phyloP scores from a whole-genome alignment of 2,329 filamentous ascomycete genomes.

The Fonsecaea nubica region DNA sequence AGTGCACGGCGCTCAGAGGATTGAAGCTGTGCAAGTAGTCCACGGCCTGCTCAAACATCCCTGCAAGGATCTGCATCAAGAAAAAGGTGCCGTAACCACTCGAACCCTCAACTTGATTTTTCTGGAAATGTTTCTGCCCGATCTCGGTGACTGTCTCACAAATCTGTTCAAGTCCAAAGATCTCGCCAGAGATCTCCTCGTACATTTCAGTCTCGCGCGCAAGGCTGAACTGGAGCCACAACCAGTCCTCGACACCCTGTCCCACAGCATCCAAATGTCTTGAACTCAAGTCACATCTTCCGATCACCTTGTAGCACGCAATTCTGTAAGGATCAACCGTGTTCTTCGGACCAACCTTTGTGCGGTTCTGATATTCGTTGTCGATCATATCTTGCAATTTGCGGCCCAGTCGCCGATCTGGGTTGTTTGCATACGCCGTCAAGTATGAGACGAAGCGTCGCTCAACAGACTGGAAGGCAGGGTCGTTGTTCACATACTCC shows the following conservation, averaged over 20 bases:
- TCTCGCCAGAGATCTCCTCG: conserved; percentile 67
- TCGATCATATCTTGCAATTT: conserved; percentile 86
- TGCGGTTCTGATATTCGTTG: conserved; percentile 85
- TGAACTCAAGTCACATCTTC: conserved; percentile 69
- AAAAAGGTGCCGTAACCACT: conserved; percentile 90
- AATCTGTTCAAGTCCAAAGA: conserved; percentile 70
- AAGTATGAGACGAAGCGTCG: conserved; percentile 89
- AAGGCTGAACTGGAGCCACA: conserved; percentile 70
- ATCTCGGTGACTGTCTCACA: conserved; percentile 85
- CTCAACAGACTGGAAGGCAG: conserved; percentile 87
- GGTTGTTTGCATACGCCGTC: conserved; percentile 77
- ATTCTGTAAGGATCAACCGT: conserved; percentile 93
- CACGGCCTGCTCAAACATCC: conserved; percentile 92
- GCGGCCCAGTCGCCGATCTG: conserved; percentile 76
- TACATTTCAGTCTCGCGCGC: conserved; percentile 67
- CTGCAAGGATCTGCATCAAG: conserved; percentile 85
- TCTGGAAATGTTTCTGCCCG: conserved; percentile 87
- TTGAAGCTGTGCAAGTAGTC: conserved; percentile 90
- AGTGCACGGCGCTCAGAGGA: conserved; percentile 93
- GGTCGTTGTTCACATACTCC: conserved; percentile 80
- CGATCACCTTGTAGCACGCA: conserved; percentile 97
- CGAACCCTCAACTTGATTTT: conserved; percentile 76
- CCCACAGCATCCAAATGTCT: conserved; percentile 64
- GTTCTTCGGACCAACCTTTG: conserved; percentile 82
- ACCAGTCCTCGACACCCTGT: conserved; percentile 69